A percentile compares a stretch with the other conserved stretches of the same genome.
phyloP scores from a whole-genome alignment of 352 stramenopile genomes.

The Phytopythium montanum region DNA sequence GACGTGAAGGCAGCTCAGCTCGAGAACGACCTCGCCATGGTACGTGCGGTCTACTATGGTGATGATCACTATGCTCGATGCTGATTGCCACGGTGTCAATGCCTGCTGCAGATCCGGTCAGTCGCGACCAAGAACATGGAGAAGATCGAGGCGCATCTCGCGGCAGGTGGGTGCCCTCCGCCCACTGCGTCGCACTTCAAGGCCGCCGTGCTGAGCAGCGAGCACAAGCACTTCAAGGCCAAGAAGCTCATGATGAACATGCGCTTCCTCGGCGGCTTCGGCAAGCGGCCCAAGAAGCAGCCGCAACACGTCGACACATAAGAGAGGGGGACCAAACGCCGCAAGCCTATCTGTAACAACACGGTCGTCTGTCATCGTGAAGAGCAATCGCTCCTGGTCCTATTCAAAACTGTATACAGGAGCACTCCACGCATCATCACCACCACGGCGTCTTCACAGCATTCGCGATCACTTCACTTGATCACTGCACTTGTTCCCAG shows the following conservation, averaged over 20 bases:
- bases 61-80: not conserved
- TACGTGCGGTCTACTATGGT: slow-evolving; percentile 15
- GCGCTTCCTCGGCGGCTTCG: slow-evolving; percentile 69
- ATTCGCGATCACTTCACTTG: not conserved
- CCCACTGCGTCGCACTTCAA: slow-evolving; percentile 56
- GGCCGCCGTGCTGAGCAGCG: slow-evolving; percentile 32
- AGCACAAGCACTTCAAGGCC: slow-evolving; percentile 39
- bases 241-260: slow-evolving; percentile 80
- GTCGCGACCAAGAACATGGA: slow-evolving; percentile 71
- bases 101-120: slow-evolving; percentile 44
- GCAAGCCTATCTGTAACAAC: not conserved
- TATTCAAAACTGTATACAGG: slow-evolving; percentile 6
- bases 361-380: not conserved
- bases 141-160: slow-evolving; percentile 67
- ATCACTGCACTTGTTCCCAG: slow-evolving; percentile 3
- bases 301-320: slow-evolving; percentile 18
- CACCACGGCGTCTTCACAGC: no score
- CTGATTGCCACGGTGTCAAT: not conserved
- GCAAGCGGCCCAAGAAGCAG: slow-evolving; percentile 48
- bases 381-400: slow-evolving; percentile 1
- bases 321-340: no score
- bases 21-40: slow-evolving; percentile 48
- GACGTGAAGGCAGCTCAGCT: slow-evolving; percentile 53
- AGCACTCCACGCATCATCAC: slow-evolving; percentile 1
- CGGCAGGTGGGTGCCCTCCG: slow-evolving; percentile 29